phyloP scores from a whole-genome alignment of 2,329 filamentous ascomycete species.

The Venturiaceae sp. region DNA sequence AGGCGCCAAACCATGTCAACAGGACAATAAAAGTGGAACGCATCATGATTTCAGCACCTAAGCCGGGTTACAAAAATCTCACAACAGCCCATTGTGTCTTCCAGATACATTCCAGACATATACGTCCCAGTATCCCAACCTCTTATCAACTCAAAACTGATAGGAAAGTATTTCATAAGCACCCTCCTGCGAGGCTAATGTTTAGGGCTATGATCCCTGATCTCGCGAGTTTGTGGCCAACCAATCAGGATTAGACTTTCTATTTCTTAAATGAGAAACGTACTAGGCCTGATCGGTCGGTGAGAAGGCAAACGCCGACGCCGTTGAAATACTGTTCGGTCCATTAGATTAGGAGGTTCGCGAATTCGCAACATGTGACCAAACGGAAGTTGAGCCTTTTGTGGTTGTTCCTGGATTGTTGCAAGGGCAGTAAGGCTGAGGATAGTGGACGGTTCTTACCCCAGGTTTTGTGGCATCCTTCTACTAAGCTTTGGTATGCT shows the following conservation, averaged over 20 bases:
- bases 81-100: neutral
- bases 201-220: neutral
- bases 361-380: neutral
- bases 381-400: neutral
- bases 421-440: neutral
- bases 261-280: neutral
- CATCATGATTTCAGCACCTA: neutral
- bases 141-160: neutral
- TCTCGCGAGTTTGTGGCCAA: neutral
- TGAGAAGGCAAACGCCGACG: no score
- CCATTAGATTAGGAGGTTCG: neutral
- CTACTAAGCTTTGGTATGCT: neutral
- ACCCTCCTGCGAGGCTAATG: neutral
- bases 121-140: no score
- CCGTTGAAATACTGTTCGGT: no score
- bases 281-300: neutral
- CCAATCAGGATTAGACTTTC: neutral
- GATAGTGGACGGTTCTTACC: neutral
- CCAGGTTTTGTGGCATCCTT: neutral
- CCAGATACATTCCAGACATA: neutral
- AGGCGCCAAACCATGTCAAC: neutral
- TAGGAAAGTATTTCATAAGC: neutral
- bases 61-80: no score
- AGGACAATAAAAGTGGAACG: neutral
- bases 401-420: neutral